Evolutionary conservation across 1,284 basidiomycete genomes (phyloP).

Genomic region (Boletus sp.): DNA sequence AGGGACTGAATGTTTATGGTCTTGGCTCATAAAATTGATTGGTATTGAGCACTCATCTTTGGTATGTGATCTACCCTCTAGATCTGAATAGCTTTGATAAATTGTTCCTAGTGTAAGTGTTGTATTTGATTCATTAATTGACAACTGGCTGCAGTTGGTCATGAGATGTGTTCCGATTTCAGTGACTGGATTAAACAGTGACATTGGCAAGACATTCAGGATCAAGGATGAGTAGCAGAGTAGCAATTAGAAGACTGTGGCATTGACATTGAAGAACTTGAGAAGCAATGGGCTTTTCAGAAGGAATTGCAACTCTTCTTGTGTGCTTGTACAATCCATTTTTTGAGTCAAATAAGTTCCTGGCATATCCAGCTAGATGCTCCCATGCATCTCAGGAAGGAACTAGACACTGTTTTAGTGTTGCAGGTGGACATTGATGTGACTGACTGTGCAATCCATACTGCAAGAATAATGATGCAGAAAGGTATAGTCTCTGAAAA

Average conservation of each 20-base stretch:
- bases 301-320: too few relatives aligned
- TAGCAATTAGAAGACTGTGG: not conserved
- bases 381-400: too few relatives aligned
- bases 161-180: not conserved
- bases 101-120: not conserved
- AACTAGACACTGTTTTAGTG: too few relatives aligned
- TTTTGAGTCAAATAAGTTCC: not conserved
- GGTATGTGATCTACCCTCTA: slow-evolving; percentile 12
- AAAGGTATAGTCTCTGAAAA: not conserved
- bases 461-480: slow-evolving; percentile 16
- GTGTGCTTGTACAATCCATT: not conserved
- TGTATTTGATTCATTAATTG: not conserved
- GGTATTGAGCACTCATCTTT: slow-evolving; percentile 8
- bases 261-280: not conserved
- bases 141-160: not conserved
- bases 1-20: slow-evolving; percentile 9
- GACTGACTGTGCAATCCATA: slow-evolving; percentile 29
- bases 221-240: not conserved
- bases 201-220: not conserved
- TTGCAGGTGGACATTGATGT: slow-evolving; percentile 38
- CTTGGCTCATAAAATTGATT: slow-evolving; percentile 7
- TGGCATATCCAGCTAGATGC: not conserved
- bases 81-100: slow-evolving; percentile 5
- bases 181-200: not conserved
- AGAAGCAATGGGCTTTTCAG: too few relatives aligned